phyloP scores from a whole-genome alignment of 768 basidiomycete species.

The Gelatoporia subvermispora region DNA sequence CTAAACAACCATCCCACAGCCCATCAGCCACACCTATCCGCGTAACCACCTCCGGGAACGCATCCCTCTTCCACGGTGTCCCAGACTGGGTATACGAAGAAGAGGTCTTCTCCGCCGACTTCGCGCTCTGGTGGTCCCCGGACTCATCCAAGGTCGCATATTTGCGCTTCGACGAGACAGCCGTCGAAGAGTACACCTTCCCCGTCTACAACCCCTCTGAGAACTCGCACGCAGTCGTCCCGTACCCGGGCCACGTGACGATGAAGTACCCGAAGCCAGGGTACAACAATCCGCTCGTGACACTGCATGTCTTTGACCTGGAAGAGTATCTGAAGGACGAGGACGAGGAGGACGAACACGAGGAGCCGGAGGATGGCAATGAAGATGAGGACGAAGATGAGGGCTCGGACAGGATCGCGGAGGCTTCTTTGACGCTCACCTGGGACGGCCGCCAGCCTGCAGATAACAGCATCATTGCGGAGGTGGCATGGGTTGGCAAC shows the following conservation, averaged over 20 bases:
- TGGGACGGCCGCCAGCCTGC: constrained; percentile 59
- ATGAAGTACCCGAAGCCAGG: constrained; percentile 90
- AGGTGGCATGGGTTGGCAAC: constrained; percentile 86
- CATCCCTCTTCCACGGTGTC: constrained; percentile 87
- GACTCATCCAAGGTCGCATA: constrained; percentile 73
- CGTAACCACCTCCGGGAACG: constrained; percentile 77
- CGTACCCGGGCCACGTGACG: constrained; percentile 62
- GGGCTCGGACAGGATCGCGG: constrained; percentile 26
- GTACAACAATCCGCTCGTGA: constrained; percentile 82
- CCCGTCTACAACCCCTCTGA: constrained; percentile 89
- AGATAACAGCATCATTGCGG: constrained; percentile 67
- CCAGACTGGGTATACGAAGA: constrained; percentile 99
- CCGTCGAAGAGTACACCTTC: constrained; percentile 80
- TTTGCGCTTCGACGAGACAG: constrained; percentile 82
- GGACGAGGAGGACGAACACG: constrained; percentile 17
- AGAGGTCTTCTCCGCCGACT: constrained; percentile 72
- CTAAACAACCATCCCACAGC: neutral
- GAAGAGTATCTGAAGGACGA: constrained; percentile 35
- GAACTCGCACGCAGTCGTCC: constrained; percentile 63
- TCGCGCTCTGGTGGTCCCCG: constrained; percentile 90
- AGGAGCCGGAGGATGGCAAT: constrained; percentile 14
- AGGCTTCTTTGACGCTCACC: constrained; percentile 50
- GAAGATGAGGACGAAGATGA: constrained; percentile 12
- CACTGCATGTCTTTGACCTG: constrained; percentile 80
- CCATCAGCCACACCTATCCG: constrained; percentile 50